Conservation (phyloP, 805 yeast genomes). For the Priceomyces medius region DNA sequence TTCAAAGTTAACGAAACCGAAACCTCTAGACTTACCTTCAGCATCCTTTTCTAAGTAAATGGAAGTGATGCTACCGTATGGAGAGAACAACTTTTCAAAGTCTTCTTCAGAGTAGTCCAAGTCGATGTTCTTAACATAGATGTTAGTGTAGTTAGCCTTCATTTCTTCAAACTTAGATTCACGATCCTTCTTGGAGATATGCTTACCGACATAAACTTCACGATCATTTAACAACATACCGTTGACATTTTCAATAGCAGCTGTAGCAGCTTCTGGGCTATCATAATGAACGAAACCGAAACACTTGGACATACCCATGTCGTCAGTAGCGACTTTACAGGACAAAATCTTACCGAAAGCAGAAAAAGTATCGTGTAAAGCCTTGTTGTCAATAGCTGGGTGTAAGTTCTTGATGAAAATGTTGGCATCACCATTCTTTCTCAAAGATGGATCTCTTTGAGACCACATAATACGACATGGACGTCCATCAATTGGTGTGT, state of each 20-base stretch:
- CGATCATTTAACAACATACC: slow-evolving; percentile 97
- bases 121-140: slow-evolving; percentile 88
- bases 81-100: slow-evolving; percentile 67
- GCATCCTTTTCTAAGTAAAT: slow-evolving; percentile 74
- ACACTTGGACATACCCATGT: slow-evolving; percentile 86
- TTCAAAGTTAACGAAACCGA: slow-evolving; percentile 92
- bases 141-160: slow-evolving; percentile 92
- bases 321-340: slow-evolving; percentile 96
- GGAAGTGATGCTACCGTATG: slow-evolving; percentile 81
- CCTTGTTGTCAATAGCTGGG: slow-evolving; percentile 98
- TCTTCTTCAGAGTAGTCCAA: slow-evolving; percentile 67
- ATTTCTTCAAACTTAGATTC: slow-evolving; percentile 87
- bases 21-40: slow-evolving; percentile 90
- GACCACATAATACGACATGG: slow-evolving; percentile 99
- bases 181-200: slow-evolving; percentile 89
- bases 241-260: slow-evolving; percentile 95
- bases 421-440: slow-evolving; percentile 96
- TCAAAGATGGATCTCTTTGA: slow-evolving; percentile 94
- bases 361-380: slow-evolving; percentile 95
- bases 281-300: slow-evolving; percentile 98
- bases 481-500: slow-evolving; percentile 87
- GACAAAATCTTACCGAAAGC: slow-evolving; percentile 95
- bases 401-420: slow-evolving; percentile 97
- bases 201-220: slow-evolving; percentile 95
- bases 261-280: slow-evolving; percentile 85